These are phyloP conservation scores for Triangularia setosa DNA, from an alignment of 2,329 filamentous ascomycete species.

Conservation along the genomic window DNA sequence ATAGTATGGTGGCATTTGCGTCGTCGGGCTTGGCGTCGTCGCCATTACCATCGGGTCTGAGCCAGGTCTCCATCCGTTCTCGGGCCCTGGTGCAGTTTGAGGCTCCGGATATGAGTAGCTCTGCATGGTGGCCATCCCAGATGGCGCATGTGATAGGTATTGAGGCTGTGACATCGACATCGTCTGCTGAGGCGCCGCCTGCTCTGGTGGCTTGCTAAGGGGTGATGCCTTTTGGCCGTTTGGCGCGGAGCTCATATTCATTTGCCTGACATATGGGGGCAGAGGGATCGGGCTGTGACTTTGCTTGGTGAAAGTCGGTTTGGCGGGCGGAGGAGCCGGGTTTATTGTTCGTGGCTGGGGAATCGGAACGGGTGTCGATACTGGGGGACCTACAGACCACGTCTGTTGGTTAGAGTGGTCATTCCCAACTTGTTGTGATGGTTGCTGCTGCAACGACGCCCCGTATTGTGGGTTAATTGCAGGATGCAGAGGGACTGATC, in stretches of 20 bases:
- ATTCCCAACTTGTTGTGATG: neutral
- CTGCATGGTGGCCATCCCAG: neutral
- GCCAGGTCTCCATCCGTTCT: neutral
- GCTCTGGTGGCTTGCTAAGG: constrained; percentile 14
- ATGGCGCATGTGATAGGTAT: constrained; percentile 11
- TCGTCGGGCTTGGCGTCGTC: neutral
- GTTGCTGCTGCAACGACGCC: constrained; percentile 16
- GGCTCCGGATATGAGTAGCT: neutral
- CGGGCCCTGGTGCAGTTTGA: neutral
- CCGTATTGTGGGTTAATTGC: constrained; percentile 35
- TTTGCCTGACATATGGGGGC: constrained; percentile 23
- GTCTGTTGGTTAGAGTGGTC: constrained; percentile 9
- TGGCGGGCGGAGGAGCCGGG: constrained; percentile 8
- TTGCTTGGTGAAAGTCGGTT: constrained; percentile 22
- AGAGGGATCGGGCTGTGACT: constrained; percentile 28
- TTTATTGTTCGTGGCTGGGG: neutral
- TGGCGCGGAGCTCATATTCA: constrained; percentile 1
- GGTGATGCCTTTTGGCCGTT: constrained; percentile 11
- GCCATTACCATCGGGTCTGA: neutral
- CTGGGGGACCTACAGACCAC: constrained; percentile 11
- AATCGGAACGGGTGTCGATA: constrained; percentile 2
- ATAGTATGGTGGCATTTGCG: neutral
- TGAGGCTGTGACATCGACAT: constrained; percentile 1
- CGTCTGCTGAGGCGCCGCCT: constrained; percentile 12
- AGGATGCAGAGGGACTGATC: constrained; percentile 32